Evolutionary conservation across 75 land plant genomes (phyloP).

Genomic region (Cupressus sempervirens): DNA sequence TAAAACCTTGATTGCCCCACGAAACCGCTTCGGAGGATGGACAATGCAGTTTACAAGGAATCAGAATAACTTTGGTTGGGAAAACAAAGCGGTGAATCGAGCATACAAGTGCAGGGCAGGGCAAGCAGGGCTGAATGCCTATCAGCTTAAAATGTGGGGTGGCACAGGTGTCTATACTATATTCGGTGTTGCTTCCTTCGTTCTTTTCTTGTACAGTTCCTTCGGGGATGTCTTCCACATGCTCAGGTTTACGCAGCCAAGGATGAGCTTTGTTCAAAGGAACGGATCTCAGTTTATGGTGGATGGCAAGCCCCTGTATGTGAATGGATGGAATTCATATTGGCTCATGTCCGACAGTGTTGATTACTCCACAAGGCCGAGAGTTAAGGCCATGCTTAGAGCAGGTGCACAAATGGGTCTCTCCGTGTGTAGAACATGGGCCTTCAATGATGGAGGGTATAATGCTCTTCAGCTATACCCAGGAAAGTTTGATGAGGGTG

Average conservation of each 20-base stretch:
- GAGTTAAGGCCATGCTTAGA: conserved; percentile 44
- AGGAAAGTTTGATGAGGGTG: conserved; percentile 65
- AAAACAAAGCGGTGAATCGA: not conserved
- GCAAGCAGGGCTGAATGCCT: not conserved
- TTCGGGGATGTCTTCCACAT: conserved; percentile 26
- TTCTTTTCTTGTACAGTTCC: conserved; percentile 28
- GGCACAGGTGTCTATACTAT: conserved; percentile 31
- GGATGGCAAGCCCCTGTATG: conserved; percentile 60
- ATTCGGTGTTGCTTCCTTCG: conserved; percentile 29
- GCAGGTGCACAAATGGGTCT: conserved; percentile 71
- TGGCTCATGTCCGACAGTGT: conserved; percentile 74
- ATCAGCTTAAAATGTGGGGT: conserved; percentile 14
- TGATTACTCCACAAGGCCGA: conserved; percentile 42
- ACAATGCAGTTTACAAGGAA: conserved; percentile 8
- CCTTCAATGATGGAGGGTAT: conserved; percentile 79
- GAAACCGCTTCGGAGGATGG: not conserved
- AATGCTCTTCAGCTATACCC: conserved; percentile 67
- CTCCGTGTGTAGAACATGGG: conserved; percentile 90
- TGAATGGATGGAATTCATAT: conserved; percentile 96
- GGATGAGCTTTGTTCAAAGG: conserved; percentile 54
- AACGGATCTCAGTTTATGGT: conserved; percentile 70
- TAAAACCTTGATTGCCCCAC: not conserved
- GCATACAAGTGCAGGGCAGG: conserved; percentile 4
- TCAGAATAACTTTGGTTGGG: conserved; percentile 4
- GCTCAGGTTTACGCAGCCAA: conserved; percentile 11